phyloP scores from a whole-genome alignment of 257 asterid species.

The Nyctanthes arbortristis region DNA sequence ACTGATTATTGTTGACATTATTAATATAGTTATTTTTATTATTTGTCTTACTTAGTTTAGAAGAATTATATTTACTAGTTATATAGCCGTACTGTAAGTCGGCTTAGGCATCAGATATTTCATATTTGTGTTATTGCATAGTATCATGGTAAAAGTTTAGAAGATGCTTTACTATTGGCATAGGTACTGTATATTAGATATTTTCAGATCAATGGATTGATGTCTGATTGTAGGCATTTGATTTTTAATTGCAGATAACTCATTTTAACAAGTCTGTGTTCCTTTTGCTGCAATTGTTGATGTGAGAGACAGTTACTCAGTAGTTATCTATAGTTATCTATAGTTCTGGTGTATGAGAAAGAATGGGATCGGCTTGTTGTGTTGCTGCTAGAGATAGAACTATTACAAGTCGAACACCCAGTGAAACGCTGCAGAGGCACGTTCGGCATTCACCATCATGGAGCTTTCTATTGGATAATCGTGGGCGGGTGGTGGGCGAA shows the following conservation, averaged over 20 bases:
- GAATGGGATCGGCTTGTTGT: slow-evolving; percentile 98
- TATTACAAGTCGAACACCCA: slow-evolving; percentile 55
- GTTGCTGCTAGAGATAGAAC: slow-evolving; percentile 80
- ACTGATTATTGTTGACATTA: slow-evolving; percentile 18
- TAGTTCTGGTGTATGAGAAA: slow-evolving; percentile 34
- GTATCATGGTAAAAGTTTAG: not conserved
- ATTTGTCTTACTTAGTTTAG: slow-evolving; percentile 5
- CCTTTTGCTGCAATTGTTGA: slow-evolving; percentile 12
- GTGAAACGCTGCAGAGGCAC: slow-evolving; percentile 63
- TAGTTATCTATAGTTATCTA: slow-evolving; percentile 2
- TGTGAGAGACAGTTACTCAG: slow-evolving; percentile 23
- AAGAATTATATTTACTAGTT: slow-evolving; percentile 2
- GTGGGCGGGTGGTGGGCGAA: slow-evolving; percentile 87
- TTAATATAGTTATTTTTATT: slow-evolving; percentile 6
- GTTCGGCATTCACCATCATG: slow-evolving; percentile 81
- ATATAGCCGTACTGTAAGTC: not conserved
- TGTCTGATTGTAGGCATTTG: slow-evolving; percentile 13
- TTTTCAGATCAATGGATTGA: not conserved
- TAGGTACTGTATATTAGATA: not conserved
- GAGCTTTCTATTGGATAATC: slow-evolving; percentile 96
- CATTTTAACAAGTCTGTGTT: slow-evolving; percentile 14
- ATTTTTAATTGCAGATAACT: slow-evolving; percentile 32
- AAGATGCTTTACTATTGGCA: not conserved
- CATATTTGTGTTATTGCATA: slow-evolving; percentile 24
- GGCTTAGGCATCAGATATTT: slow-evolving; percentile 13